Evolutionary conservation across 805 yeast species (phyloP), one percentile per base, ranked within the genome.

Genomic region (Priceomyces melissophilus): DNA sequence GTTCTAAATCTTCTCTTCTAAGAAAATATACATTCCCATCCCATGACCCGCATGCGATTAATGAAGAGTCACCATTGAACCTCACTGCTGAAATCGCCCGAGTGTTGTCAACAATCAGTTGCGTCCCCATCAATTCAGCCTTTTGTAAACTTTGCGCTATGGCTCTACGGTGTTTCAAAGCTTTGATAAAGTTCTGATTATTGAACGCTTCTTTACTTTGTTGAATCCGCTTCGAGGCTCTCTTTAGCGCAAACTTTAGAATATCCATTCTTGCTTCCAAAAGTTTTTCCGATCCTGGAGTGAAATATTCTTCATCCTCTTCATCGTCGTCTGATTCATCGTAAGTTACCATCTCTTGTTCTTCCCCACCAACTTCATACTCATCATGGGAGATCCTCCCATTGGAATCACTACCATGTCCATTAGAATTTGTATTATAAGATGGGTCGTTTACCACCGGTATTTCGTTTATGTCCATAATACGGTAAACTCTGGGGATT

Each of bases 41-140:
- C 97, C 98, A 91, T 29, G 93, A 84, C 0, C 89, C 93, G 10
- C 79, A 68, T 0, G 87, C 84, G 2, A 86, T 59, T 2, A 46
- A 38, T 2, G 51, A 32, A 3, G 65, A 58, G 38, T 65, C 55
- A 23, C 14, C 13, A 3, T 79, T 67, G 43, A 77, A 68, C 5
- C 77, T 51, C 1, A 82, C 77, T 2, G 69, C 57, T 0, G 95
- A 82, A 0, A 85, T 71, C 3, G 95, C 87, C 42, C 96, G 67
- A 3, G 73, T 68, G 14, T 86, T 80, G 9, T 64, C 63, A 30
- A 55, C 54, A 2, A 82, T 76, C 13, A 84, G 61, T 55, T 89
- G 95, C 0, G 96, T 76, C 0, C 91, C 96, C 25, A 54, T 52
- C 3, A 82, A 59, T 20, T 74, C 77, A 27, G 69, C 61, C 6